phyloP scores from a whole-genome alignment of 108 stramenopile genomes.

The Nitzschia putrida region DNA sequence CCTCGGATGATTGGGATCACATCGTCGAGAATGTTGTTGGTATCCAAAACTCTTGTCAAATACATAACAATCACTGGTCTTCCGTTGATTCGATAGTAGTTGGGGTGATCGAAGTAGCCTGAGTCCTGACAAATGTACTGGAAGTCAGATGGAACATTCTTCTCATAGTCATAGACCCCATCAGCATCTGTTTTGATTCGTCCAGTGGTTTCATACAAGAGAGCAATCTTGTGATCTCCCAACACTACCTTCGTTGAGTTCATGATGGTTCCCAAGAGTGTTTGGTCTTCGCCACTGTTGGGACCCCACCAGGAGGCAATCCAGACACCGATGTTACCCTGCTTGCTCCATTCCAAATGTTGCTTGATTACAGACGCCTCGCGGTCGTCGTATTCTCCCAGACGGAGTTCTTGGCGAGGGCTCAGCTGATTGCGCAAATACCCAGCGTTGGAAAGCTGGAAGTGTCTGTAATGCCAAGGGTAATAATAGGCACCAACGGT shows the following conservation, averaged over 20 bases:
- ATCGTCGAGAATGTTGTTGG: slow-evolving; percentile 12
- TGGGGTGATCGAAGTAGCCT: slow-evolving; percentile 38
- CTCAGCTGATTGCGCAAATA: slow-evolving; percentile 26
- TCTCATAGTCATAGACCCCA: slow-evolving; percentile 2
- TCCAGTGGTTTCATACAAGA: slow-evolving; percentile 27
- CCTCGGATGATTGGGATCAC: slow-evolving; percentile 20
- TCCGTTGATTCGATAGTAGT: slow-evolving; percentile 39
- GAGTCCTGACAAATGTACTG: slow-evolving; percentile 23
- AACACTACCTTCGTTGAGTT: neutral
- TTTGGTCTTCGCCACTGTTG: neutral
- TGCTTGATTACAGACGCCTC: slow-evolving; percentile 10
- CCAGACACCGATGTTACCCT: slow-evolving; percentile 33
- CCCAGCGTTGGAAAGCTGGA: slow-evolving; percentile 17
- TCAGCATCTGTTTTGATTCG: slow-evolving; percentile 9
- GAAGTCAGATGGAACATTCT: slow-evolving; percentile 24
- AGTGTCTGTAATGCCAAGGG: slow-evolving; percentile 39
- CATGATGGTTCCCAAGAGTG: neutral
- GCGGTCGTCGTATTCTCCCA: slow-evolving; percentile 38
- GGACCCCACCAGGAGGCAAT: slow-evolving; percentile 38
- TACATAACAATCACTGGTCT: slow-evolving; percentile 41
- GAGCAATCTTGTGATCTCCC: slow-evolving; percentile 17
- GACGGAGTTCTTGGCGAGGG: slow-evolving; percentile 23
- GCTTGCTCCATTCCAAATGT: slow-evolving; percentile 34
- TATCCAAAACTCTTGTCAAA: slow-evolving; percentile 21
- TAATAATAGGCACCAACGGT: slow-evolving; percentile 43